A percentile compares a stretch with the other conserved stretches of the same genome.
Conservation (phyloP, 208 protist species). For the Acanthamoeba healyi region DNA sequence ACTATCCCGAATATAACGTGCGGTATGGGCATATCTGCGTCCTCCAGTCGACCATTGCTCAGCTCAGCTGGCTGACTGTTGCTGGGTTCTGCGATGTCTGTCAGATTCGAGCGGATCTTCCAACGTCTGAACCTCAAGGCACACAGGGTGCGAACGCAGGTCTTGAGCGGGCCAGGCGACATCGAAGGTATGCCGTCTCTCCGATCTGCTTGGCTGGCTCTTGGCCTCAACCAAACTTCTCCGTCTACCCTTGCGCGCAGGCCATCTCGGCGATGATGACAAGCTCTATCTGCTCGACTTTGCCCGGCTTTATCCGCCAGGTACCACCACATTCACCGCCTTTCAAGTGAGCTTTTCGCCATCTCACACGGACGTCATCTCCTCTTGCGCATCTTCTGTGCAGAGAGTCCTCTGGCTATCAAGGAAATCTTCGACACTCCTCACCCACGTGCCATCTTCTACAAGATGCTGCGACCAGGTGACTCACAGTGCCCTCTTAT, state of each 20-base stretch:
- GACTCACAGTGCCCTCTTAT: neutral
- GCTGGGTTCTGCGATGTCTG: neutral
- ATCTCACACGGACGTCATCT: neutral
- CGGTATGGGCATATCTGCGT: neutral
- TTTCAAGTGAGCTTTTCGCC: neutral
- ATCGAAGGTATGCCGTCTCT: slow-evolving; percentile 4
- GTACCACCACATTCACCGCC: neutral
- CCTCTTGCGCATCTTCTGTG: neutral
- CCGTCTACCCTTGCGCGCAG: neutral
- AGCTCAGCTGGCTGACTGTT: neutral
- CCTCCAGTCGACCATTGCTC: neutral
- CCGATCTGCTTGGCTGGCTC: neutral
- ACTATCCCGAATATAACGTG: slow-evolving; percentile 28
- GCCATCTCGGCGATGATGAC: slow-evolving; percentile 26
- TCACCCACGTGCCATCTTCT: slow-evolving; percentile 52
- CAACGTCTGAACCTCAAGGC: slow-evolving; percentile 52
- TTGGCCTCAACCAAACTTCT: neutral
- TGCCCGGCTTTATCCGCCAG: slow-evolving; percentile 22
- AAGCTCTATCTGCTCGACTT: slow-evolving; percentile 71
- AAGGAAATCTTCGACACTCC: neutral
- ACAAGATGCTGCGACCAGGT: slow-evolving; percentile 70
- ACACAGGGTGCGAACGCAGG: neutral
- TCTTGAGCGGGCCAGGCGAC: slow-evolving; percentile 4
- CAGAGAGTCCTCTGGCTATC: neutral
- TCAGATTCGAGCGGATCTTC: slow-evolving; percentile 24